Conservation (phyloP, 106 monocot genomes). For the Vanilla planifolia region DNA sequence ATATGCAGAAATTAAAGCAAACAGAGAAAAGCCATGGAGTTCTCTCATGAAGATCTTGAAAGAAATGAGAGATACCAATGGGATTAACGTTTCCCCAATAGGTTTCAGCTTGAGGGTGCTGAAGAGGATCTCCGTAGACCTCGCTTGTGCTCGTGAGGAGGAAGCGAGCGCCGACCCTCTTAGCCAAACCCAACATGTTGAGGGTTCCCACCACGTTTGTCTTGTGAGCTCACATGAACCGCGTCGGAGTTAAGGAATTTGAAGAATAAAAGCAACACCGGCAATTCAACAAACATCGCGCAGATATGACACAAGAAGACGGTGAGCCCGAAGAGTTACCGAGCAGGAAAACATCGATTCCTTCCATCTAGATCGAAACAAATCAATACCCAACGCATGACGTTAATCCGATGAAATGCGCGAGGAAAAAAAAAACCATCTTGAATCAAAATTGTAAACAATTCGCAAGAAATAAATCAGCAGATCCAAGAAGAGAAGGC, state of each 20-base stretch:
- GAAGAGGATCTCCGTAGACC: conserved; percentile 82
- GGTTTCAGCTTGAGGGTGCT: conserved; percentile 87
- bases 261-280: neutral
- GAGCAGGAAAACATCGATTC: no score
- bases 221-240: conserved; percentile 38
- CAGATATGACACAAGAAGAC: no score
- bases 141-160: conserved; percentile 90
- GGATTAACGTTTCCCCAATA: conserved; percentile 97
- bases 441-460: no score
- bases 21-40: neutral
- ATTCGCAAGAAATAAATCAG: no score
- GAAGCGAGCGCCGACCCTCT: conserved; percentile 76
- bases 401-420: neutral
- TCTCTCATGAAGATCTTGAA: no score
- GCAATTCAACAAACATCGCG: no score
- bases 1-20: no score
- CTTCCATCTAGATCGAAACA: no score
- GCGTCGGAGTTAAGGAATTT: conserved; percentile 2
- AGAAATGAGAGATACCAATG: conserved; percentile 40
- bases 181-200: conserved; percentile 88
- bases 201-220: conserved; percentile 88
- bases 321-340: no score
- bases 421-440: neutral
- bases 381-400: no score
- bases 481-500: no score